Percentiles rank a stretch among this genome's conserved stretches.
These are phyloP conservation scores for Elsinoe ampelina DNA, from an alignment of 2,329 filamentous ascomycete genomes.

Conservation along the genomic window DNA sequence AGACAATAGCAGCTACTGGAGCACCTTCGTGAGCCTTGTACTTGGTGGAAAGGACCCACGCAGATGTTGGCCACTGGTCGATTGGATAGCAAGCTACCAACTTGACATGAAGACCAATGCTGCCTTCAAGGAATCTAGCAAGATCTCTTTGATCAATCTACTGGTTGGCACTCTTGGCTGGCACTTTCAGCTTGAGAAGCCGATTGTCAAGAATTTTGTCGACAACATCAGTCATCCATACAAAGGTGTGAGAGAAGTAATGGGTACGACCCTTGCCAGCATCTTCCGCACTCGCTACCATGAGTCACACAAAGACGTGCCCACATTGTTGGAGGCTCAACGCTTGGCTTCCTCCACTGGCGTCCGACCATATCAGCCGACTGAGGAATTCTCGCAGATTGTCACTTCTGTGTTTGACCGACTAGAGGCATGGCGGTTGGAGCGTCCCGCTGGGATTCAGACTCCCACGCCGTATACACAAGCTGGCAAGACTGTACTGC, in stretches of 20 bases:
- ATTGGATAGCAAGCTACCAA: conserved; percentile 73
- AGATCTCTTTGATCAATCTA: conserved; percentile 84
- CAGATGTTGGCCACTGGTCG: conserved; percentile 74
- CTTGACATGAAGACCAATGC: conserved; percentile 93
- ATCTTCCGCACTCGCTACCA: conserved; percentile 90
- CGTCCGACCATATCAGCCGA: conserved; percentile 70
- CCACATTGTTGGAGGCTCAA: conserved; percentile 66
- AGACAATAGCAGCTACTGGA: conserved; percentile 92
- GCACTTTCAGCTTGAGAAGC: conserved; percentile 88
- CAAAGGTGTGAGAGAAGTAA: conserved; percentile 91
- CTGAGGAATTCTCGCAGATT: conserved; percentile 60
- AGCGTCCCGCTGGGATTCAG: conserved; percentile 78
- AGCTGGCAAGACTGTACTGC: conserved; percentile 87
- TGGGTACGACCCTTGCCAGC: conserved; percentile 77
- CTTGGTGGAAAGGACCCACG: conserved; percentile 84
- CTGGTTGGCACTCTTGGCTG: conserved; percentile 81
- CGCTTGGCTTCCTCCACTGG: conserved; percentile 73
- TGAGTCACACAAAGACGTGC: conserved; percentile 79
- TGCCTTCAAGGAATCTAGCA: conserved; percentile 97
- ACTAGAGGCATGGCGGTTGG: conserved; percentile 78
- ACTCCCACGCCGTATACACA: conserved; percentile 91
- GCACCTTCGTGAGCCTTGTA: conserved; percentile 82
- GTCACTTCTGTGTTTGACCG: conserved; percentile 67
- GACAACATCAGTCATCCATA: conserved; percentile 92
- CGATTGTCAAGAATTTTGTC: conserved; percentile 82